Conservation (phyloP, 2,329 filamentous ascomycete species). For the Exophiala sp. region DNA sequence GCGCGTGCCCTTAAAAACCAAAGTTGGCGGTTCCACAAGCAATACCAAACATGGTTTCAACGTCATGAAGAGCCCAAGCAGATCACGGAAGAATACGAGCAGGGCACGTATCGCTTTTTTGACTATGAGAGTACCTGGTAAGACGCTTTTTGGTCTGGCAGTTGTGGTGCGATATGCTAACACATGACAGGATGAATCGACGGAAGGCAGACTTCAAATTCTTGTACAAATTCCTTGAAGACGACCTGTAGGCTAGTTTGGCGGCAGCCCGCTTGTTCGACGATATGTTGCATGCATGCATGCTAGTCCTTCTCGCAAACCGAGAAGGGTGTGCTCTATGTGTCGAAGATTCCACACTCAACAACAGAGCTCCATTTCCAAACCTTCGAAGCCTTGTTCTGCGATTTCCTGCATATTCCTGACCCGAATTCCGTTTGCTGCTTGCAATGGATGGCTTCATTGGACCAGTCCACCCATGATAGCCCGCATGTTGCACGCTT, state of each 20-base stretch:
- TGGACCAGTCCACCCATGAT: too few relatives aligned
- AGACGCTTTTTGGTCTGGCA: slow-evolving; percentile 35
- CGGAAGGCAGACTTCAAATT: slow-evolving; percentile 98
- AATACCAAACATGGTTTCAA: slow-evolving; percentile 99
- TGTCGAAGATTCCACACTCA: slow-evolving; percentile 3
- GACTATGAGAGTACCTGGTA: slow-evolving; percentile 99
- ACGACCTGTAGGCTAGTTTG: slow-evolving; percentile 59
- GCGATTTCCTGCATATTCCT: slow-evolving; percentile 1
- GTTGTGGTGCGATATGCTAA: slow-evolving; percentile 20
- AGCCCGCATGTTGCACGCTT: not conserved
- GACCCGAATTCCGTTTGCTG: slow-evolving; percentile 1
- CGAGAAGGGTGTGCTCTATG: not conserved
- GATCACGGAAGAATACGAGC: slow-evolving; percentile 97
- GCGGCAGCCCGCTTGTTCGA: slow-evolving; percentile 8
- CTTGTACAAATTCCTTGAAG: slow-evolving; percentile 94
- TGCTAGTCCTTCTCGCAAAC: not conserved
- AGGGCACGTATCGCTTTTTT: slow-evolving; percentile 98
- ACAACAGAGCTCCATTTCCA: slow-evolving; percentile 13
- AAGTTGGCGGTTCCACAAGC: slow-evolving; percentile 98
- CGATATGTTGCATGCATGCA: slow-evolving; percentile 13
- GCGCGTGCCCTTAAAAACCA: slow-evolving; percentile 97
- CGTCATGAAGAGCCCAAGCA: slow-evolving; percentile 96
- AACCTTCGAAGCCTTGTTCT: slow-evolving; percentile 3
- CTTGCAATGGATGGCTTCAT: too few relatives aligned
- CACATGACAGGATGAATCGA: slow-evolving; percentile 78